Evolutionary conservation across 164 flowering plant genomes (phyloP).

Genomic region (Magnolia officinalis): DNA sequence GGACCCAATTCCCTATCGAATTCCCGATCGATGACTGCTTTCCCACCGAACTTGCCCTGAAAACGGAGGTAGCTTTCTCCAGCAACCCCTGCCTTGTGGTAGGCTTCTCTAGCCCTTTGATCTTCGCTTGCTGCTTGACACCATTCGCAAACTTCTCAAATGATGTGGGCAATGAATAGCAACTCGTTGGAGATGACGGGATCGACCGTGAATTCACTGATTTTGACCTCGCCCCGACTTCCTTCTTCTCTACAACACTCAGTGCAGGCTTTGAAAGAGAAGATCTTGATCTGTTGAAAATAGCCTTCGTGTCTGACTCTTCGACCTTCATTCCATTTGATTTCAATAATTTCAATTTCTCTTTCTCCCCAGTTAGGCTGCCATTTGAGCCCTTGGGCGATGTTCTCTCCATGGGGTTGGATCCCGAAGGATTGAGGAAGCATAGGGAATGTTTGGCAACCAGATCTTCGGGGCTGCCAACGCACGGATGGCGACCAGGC

Average conservation of each 20-base stretch:
- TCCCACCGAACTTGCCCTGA: slow-evolving; percentile 38
- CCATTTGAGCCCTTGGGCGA: slow-evolving; percentile 25
- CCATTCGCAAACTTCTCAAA: slow-evolving; percentile 89
- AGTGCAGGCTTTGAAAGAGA: slow-evolving; percentile 36
- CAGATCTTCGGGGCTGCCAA: slow-evolving; percentile 89
- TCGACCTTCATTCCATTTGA: slow-evolving; percentile 35
- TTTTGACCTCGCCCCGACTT: slow-evolving; percentile 36
- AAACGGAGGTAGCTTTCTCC: slow-evolving; percentile 56
- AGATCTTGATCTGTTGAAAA: slow-evolving; percentile 56
- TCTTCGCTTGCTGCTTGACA: slow-evolving; percentile 64
- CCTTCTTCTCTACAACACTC: slow-evolving; percentile 48
- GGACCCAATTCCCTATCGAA: slow-evolving; percentile 43
- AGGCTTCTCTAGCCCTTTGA: slow-evolving; percentile 44
- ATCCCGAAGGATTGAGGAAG: slow-evolving; percentile 54
- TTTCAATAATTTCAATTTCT: slow-evolving; percentile 24
- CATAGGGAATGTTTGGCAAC: slow-evolving; percentile 75
- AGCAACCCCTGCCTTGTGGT: slow-evolving; percentile 22
- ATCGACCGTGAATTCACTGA: slow-evolving; percentile 49
- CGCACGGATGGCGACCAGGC: slow-evolving; percentile 92
- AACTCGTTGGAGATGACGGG: slow-evolving; percentile 89
- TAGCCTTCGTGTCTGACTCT: slow-evolving; percentile 34
- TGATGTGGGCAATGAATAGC: slow-evolving; percentile 85
- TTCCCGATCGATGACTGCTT: slow-evolving; percentile 37
- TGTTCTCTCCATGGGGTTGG: slow-evolving; percentile 39
- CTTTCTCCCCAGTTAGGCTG: slow-evolving; percentile 29